phyloP scores from a whole-genome alignment of 306 rosid species.

The Dicorynia guianensis region DNA sequence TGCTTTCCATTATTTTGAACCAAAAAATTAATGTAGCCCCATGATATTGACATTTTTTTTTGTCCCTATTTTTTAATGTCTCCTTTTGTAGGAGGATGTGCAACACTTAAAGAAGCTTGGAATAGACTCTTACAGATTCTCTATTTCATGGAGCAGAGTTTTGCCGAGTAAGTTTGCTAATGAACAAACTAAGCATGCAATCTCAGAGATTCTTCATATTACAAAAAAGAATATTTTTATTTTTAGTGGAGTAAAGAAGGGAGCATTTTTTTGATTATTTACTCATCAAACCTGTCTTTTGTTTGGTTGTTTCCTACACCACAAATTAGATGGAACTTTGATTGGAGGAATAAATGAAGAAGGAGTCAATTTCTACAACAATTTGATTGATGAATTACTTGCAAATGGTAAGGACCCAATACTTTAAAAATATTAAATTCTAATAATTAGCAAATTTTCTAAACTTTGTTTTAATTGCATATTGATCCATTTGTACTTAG shows the following conservation, averaged over 20 bases:
- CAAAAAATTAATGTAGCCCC: not conserved
- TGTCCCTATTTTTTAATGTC: not conserved
- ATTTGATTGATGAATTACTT: slow-evolving; percentile 43
- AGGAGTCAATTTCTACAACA: slow-evolving; percentile 48
- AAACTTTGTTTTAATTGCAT: not conserved
- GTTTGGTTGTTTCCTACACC: not conserved
- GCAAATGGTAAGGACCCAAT: slow-evolving; percentile 34
- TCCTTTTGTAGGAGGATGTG: slow-evolving; percentile 41
- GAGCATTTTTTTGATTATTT: too few relatives aligned
- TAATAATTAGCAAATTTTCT: not conserved
- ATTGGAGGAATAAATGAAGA: slow-evolving; percentile 49
- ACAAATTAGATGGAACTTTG: slow-evolving; percentile 40
- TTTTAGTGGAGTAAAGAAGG: too few relatives aligned
- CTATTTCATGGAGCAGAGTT: slow-evolving; percentile 50
- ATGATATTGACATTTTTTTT: not conserved
- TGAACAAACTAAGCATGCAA: not conserved
- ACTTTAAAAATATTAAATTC: not conserved
- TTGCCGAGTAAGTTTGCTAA: slow-evolving; percentile 35
- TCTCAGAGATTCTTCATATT: not conserved
- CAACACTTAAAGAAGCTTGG: slow-evolving; percentile 37
- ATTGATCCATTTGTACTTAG: slow-evolving; percentile 11
- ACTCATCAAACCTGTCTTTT: not conserved
- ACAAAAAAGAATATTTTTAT: too few relatives aligned
- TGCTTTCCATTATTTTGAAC: not conserved
- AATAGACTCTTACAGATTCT: slow-evolving; percentile 39